Evolutionary conservation across 2,329 filamentous ascomycete genomes (phyloP).

Genomic region (Clarireedia homoeocarpa): DNA sequence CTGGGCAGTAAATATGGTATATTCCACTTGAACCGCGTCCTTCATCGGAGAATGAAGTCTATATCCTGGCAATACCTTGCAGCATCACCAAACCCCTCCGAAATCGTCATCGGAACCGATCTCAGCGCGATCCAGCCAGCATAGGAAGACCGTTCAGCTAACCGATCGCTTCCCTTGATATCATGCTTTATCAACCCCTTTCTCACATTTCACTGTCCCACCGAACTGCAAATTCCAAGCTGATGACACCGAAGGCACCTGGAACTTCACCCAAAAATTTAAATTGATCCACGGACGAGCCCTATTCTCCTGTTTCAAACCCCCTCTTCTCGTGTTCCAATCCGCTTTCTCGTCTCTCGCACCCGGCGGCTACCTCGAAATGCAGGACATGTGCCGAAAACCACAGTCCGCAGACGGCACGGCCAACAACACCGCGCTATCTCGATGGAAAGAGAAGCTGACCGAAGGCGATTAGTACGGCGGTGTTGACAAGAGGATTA

Average conservation of each 20-base stretch:
- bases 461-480: background rate
- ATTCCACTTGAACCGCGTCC: slow-evolving; percentile 19
- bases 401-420: slow-evolving; percentile 13
- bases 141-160: background rate
- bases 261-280: slow-evolving; percentile 38
- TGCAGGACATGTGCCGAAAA: slow-evolving; percentile 9
- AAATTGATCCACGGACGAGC: slow-evolving; percentile 37
- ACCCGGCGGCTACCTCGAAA: slow-evolving; percentile 13
- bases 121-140: background rate
- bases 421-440: slow-evolving; percentile 17
- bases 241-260: slow-evolving; percentile 42
- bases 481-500: too few species aligned
- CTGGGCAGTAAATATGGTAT: slow-evolving; percentile 51
- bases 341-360: slow-evolving; percentile 5
- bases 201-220: background rate
- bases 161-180: too few species aligned
- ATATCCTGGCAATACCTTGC: background rate
- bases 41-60: background rate
- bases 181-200: background rate
- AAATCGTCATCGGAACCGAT: background rate
- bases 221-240: slow-evolving; percentile 34
- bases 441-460: slow-evolving; percentile 8
- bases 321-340: slow-evolving; percentile 4
- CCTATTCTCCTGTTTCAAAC: slow-evolving; percentile 9
- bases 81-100: background rate